Evolutionary conservation across 805 yeast species (phyloP).

Genomic region (Lipomyces kockii): DNA sequence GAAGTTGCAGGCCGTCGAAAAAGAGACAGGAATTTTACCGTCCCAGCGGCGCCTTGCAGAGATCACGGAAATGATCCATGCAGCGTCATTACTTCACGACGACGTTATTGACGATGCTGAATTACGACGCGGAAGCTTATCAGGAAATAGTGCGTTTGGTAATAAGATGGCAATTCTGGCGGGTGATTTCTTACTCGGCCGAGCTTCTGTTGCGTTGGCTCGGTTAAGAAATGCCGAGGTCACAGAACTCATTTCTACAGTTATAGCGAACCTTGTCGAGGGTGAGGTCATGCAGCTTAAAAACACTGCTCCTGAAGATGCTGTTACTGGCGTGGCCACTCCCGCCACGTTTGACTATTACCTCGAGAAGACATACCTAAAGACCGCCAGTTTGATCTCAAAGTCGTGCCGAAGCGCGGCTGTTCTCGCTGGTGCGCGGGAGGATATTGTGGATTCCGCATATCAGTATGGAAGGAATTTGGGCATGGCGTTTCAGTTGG

Average conservation of each 20-base stretch:
- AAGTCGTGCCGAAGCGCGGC: constrained; percentile 94
- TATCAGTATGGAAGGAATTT: constrained; percentile 91
- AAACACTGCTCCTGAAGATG: constrained; percentile 69
- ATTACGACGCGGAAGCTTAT: constrained; percentile 84
- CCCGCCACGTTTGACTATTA: constrained; percentile 87
- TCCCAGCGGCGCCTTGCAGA: constrained; percentile 95
- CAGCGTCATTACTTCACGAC: constrained; percentile 93
- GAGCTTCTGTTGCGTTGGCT: constrained; percentile 96
- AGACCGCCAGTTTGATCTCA: constrained; percentile 92
- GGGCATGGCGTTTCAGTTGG: constrained; percentile 94
- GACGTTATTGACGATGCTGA: constrained; percentile 92
- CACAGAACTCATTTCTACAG: constrained; percentile 89
- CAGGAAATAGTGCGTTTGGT: constrained; percentile 91
- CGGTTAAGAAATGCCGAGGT: constrained; percentile 96
- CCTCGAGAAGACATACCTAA: constrained; percentile 90
- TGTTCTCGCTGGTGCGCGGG: constrained; percentile 82
- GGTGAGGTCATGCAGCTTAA: constrained; percentile 99
- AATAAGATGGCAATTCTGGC: constrained; percentile 98
- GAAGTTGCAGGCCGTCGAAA: constrained; percentile 9
- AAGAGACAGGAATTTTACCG: constrained; percentile 68
- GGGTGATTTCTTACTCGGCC: constrained; percentile 91
- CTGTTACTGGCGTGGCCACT: constrained; percentile 58
- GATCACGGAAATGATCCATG: constrained; percentile 97
- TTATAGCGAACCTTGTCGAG: constrained; percentile 95
- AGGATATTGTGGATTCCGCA: constrained; percentile 76